Evolutionary conservation across 768 basidiomycete species (phyloP), one percentile per base, ranked within the genome.

Genomic region (Daedalea quercina): DNA sequence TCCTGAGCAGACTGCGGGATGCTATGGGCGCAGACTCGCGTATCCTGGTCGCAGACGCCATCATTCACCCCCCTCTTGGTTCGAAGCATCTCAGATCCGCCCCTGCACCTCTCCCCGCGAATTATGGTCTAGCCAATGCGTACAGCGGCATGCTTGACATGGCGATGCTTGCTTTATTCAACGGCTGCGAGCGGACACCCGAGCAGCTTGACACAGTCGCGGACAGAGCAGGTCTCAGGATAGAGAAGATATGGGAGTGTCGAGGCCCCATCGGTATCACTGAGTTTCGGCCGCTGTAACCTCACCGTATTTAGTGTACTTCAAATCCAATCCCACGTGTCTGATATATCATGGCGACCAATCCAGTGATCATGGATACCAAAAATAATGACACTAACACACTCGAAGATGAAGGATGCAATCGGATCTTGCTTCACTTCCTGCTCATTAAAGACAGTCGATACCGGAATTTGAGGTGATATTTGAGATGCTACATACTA

Each of bases 81-180:
- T 51, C 35, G 2, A 19, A 50, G 15, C 25, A 42, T 3, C 33
- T 52, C 46, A 41, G 31, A 23, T 12, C 15, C n/a, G 52, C 52
- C 19, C 56, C 56, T 1, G 13, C 31, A n/a, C 56, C 56, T 1
- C 49, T 57, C 12, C 56, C 49, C 17, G 50, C 56, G 19, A 58
- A 58, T 33, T 58, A 58, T 25, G 57, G 54, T 1, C 19, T 3
- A 3, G 54, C 51, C 4, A 20, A 33, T n/a, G 51, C 41, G 8
- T 19, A 43, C 17, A 37, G 26, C 0, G 47, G 55, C 33, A 26
- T 44, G 19, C 48, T 33, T 22, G 57, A 58, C 42, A 47, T 58
- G 11, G 44, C 34, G 47, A 58, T 58, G 57, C 44, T 58, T 11
- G 37, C 47, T 13, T 17, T 53, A 46, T 37, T 51, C 8, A 55